Evolutionary conservation across 257 asterid genomes (phyloP), one percentile per base, ranked within the genome.

Genomic region (Przewalskia tangutica): DNA sequence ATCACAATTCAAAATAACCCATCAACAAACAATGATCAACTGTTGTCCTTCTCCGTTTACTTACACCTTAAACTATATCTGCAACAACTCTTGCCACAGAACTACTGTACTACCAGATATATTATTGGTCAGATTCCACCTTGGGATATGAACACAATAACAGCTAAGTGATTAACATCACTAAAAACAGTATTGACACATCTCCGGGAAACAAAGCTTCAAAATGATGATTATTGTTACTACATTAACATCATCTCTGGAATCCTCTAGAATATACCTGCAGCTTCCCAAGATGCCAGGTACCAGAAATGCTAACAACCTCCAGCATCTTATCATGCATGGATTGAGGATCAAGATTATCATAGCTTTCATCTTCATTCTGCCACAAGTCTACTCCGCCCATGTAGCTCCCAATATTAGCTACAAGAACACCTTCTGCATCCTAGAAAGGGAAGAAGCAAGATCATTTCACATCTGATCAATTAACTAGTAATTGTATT

Each of bases 341-440:
- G 42, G 98, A 95, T 83, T 95, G 98, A 85, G 98, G 98, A 86
- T 93, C 95, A 86, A 92, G 93, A 86, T 92, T 92, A 71, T 95
- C 98, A 77, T 87, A 87, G 81, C 84, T 92, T 85, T 95, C 98
- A 81, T 93, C 98, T 81, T 95, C 98, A 84, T 95, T 95, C 85
- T 93, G 98, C 98, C 98, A 95, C 85, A 95, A 88, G 87, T 93
- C 98, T 71, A 94, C 98, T 83, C 98, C 98, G 67, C 98, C 98
- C 98, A 94, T 94, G 81, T 94, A 94, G 85, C 98, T 94, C 65
- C 98, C 97, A 78, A 94, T 94, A 86, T 94, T 94, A 80, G 96
- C 95, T 54, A 94, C 91, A 66, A 94, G 95, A 82, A 94, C 95
- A n/a, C 97, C 97, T 88, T 93, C 98, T 73, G 98, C 98, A 73